A percentile compares a stretch with the other conserved stretches of the same genome.
phyloP scores from a whole-genome alignment of 805 yeast species.

The Wickerhamiella sorbophila region DNA sequence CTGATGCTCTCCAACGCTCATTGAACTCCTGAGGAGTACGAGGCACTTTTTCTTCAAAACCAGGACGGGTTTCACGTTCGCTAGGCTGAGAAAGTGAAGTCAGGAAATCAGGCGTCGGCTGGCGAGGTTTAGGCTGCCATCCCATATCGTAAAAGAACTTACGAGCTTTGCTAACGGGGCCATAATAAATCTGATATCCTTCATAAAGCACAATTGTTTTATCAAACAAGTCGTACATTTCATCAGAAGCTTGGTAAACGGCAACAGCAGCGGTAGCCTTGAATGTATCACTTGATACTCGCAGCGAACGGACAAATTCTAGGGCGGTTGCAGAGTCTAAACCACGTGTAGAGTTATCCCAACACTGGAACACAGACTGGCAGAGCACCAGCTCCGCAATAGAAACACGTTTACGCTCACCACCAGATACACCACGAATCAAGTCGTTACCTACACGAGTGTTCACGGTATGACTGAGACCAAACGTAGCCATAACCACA shows the following conservation, averaged over 20 bases:
- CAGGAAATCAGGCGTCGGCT: slow-evolving; percentile 56
- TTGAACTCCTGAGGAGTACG: slow-evolving; percentile 48
- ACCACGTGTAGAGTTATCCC: slow-evolving; percentile 81
- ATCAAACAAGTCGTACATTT: slow-evolving; percentile 49
- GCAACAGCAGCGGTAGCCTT: slow-evolving; percentile 50
- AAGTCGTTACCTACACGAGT: slow-evolving; percentile 50
- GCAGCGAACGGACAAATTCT: slow-evolving; percentile 54
- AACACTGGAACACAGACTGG: slow-evolving; percentile 49
- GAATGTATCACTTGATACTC: slow-evolving; percentile 42
- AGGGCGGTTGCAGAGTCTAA: slow-evolving; percentile 73
- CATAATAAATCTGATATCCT: slow-evolving; percentile 51
- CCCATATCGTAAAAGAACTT: slow-evolving; percentile 52
- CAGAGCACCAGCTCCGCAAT: slow-evolving; percentile 63
- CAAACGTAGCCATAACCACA: slow-evolving; percentile 39
- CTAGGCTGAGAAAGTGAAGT: slow-evolving; percentile 56
- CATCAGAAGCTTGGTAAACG: slow-evolving; percentile 55
- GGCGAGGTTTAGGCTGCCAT: slow-evolving; percentile 46
- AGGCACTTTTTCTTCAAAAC: slow-evolving; percentile 42
- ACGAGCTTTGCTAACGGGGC: slow-evolving; percentile 41
- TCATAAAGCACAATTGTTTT: slow-evolving; percentile 45
- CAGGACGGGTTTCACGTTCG: slow-evolving; percentile 38
- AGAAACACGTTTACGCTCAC: slow-evolving; percentile 75
- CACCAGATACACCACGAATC: slow-evolving; percentile 68
- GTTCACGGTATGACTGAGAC: slow-evolving; percentile 43
- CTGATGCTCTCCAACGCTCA: slow-evolving; percentile 40